These are phyloP conservation scores for Ascochyta viciae-villosae DNA, from an alignment of 2,329 filamentous ascomycete species.

Conservation along the genomic window DNA sequence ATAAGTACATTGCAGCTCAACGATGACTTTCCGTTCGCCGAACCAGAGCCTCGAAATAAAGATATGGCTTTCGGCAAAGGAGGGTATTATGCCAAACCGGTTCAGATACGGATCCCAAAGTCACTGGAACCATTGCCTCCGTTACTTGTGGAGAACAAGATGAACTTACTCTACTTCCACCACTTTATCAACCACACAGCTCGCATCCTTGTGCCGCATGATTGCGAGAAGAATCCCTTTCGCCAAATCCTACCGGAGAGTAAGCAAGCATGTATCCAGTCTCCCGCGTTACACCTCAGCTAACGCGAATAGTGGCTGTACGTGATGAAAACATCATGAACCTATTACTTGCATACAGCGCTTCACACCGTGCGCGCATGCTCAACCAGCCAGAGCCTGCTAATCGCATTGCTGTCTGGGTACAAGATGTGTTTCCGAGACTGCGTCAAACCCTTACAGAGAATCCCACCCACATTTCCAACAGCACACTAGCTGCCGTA, in stretches of 20 bases:
- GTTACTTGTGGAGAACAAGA: constrained; percentile 72
- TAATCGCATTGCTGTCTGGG: constrained; percentile 80
- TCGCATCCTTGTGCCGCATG: constrained; percentile 67
- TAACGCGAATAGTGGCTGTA: constrained; percentile 64
- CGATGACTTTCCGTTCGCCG: constrained; percentile 47
- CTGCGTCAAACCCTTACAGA: constrained; percentile 69
- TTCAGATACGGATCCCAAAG: constrained; percentile 68
- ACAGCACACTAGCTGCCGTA: constrained; percentile 77
- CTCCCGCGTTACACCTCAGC: neutral
- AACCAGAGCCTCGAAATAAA: constrained; percentile 49
- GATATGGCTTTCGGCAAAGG: constrained; percentile 64
- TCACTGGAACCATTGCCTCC: constrained; percentile 63
- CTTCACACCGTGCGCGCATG: constrained; percentile 80
- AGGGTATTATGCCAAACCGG: constrained; percentile 74
- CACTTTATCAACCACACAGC: constrained; percentile 83
- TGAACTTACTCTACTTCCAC: constrained; percentile 80
- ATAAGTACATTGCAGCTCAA: constrained; percentile 38
- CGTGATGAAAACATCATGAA: constrained; percentile 75
- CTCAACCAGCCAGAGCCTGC: constrained; percentile 76
- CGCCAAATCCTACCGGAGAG: constrained; percentile 67
- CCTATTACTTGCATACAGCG: constrained; percentile 80
- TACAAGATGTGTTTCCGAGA: constrained; percentile 77
- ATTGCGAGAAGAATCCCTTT: constrained; percentile 68
- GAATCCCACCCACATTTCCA: constrained; percentile 63
- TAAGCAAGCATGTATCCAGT: constrained; percentile 47